Conservation (phyloP, 164 flowering plant genomes). For the Sedum album region DNA sequence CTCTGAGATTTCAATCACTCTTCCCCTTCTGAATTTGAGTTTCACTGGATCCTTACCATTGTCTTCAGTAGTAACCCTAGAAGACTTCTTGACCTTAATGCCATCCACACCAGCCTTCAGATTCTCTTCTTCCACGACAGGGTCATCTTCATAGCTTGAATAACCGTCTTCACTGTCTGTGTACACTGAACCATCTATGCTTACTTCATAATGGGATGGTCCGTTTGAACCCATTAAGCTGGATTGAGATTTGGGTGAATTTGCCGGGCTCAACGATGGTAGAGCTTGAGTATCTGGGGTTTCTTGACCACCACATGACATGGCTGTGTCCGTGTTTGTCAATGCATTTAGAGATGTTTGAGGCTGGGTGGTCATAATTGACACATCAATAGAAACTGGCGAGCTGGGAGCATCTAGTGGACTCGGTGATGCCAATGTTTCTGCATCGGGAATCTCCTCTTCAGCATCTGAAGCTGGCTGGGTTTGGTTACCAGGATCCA, state of each 20-base stretch:
- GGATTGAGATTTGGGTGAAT: slow-evolving; percentile 13
- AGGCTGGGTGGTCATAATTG: slow-evolving; percentile 14
- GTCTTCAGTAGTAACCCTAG: slow-evolving; percentile 13
- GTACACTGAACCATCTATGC: slow-evolving; percentile 20
- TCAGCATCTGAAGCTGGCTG: slow-evolving; percentile 10
- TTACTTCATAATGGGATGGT: slow-evolving; percentile 19
- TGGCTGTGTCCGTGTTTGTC: slow-evolving; percentile 4
- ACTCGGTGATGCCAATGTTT: slow-evolving; percentile 16
- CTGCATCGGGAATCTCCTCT: slow-evolving; percentile 9
- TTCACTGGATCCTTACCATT: slow-evolving; percentile 19
- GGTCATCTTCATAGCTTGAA: slow-evolving; percentile 15
- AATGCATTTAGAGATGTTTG: slow-evolving; percentile 9
- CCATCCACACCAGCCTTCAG: slow-evolving; percentile 7
- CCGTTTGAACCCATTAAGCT: slow-evolving; percentile 9
- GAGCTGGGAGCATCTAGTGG: background rate
- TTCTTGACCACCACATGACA: slow-evolving; percentile 18
- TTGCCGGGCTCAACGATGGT: slow-evolving; percentile 10
- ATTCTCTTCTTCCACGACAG: slow-evolving; percentile 11
- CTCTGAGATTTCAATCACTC: slow-evolving; percentile 22
- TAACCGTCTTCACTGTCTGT: slow-evolving; percentile 17
- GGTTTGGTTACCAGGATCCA: slow-evolving; percentile 20
- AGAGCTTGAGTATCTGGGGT: slow-evolving; percentile 4
- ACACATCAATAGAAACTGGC: background rate
- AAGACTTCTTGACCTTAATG: slow-evolving; percentile 15
- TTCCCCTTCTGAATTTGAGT: slow-evolving; percentile 34